Evolutionary conservation across 2,329 filamentous ascomycete genomes (phyloP).

Genomic region (Xylogone sp.): DNA sequence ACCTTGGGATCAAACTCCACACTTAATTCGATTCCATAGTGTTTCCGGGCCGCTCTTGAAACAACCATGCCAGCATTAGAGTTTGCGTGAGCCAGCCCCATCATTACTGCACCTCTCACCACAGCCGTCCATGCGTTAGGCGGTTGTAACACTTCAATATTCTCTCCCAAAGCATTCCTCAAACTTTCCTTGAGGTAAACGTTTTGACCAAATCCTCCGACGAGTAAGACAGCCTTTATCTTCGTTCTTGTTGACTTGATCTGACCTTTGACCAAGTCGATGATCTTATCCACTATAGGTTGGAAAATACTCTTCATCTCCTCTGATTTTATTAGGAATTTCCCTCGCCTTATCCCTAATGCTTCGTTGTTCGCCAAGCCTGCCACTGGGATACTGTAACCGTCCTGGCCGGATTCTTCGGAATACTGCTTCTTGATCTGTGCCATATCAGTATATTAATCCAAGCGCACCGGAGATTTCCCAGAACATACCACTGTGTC

Average conservation of each 20-base stretch:
- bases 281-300: slow-evolving; percentile 39
- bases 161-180: slow-evolving; percentile 28
- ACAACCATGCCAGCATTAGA: slow-evolving; percentile 32
- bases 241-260: slow-evolving; percentile 37
- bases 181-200: slow-evolving; percentile 33
- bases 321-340: slow-evolving; percentile 36
- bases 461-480: slow-evolving; percentile 26
- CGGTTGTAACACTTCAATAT: slow-evolving; percentile 43
- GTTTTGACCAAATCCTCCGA: slow-evolving; percentile 19
- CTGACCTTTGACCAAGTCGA: slow-evolving; percentile 40
- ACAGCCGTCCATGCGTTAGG: slow-evolving; percentile 47
- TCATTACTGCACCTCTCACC: slow-evolving; percentile 48
- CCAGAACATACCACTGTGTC: slow-evolving; percentile 21
- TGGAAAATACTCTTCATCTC: slow-evolving; percentile 41
- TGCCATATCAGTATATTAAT: slow-evolving; percentile 35
- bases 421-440: slow-evolving; percentile 16
- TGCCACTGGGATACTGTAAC: slow-evolving; percentile 32
- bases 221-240: slow-evolving; percentile 29
- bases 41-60: slow-evolving; percentile 39
- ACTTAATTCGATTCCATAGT: slow-evolving; percentile 35
- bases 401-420: slow-evolving; percentile 32
- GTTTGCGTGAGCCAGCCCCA: slow-evolving; percentile 34
- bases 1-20: not conserved
- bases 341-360: slow-evolving; percentile 51
- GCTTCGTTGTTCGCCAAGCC: slow-evolving; percentile 35